These are phyloP conservation scores for Alternaria sp. DNA, from an alignment of 2,329 filamentous ascomycete genomes.

Conservation along the genomic window DNA sequence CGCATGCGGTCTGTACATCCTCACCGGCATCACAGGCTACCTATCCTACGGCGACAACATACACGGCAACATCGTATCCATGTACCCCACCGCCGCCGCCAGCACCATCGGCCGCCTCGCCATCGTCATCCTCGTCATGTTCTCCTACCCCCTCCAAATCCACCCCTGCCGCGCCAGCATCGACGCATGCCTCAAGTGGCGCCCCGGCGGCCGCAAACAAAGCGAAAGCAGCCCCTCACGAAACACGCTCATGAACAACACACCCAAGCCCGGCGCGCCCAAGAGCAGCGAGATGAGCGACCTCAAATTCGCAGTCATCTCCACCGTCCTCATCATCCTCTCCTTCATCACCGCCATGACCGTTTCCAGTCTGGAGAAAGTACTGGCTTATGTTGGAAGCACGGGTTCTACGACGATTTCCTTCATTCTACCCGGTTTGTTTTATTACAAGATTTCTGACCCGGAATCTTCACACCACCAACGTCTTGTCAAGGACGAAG, in stretches of 20 bases:
- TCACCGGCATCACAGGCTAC: slow-evolving; percentile 95
- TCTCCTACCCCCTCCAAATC: slow-evolving; percentile 93
- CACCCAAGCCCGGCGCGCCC: slow-evolving; percentile 18
- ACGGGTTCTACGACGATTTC: slow-evolving; percentile 95
- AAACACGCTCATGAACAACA: slow-evolving; percentile 53
- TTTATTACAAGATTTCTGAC: slow-evolving; percentile 97
- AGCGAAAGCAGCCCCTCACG: slow-evolving; percentile 50
- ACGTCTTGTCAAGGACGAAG: slow-evolving; percentile 86
- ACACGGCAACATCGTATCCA: slow-evolving; percentile 87
- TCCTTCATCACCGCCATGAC: slow-evolving; percentile 91
- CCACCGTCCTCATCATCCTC: slow-evolving; percentile 81
- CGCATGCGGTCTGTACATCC: slow-evolving; percentile 83
- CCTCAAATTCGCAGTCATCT: slow-evolving; percentile 85
- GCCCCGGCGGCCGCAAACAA: slow-evolving; percentile 60
- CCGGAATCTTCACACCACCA: slow-evolving; percentile 88
- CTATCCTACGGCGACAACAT: slow-evolving; percentile 92
- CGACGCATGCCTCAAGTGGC: slow-evolving; percentile 93
- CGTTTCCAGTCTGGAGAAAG: slow-evolving; percentile 85
- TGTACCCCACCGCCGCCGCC: slow-evolving; percentile 71
- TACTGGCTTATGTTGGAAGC: slow-evolving; percentile 92
- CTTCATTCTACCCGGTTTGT: slow-evolving; percentile 93
- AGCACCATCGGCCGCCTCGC: slow-evolving; percentile 94
- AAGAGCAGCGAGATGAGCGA: slow-evolving; percentile 73
- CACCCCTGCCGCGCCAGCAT: slow-evolving; percentile 96
- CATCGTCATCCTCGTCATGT: slow-evolving; percentile 94